Base-by-base conservation (phyloP, 2,329 filamentous ascomycete genomes). In the Ilyonectria destructans region DNA sequence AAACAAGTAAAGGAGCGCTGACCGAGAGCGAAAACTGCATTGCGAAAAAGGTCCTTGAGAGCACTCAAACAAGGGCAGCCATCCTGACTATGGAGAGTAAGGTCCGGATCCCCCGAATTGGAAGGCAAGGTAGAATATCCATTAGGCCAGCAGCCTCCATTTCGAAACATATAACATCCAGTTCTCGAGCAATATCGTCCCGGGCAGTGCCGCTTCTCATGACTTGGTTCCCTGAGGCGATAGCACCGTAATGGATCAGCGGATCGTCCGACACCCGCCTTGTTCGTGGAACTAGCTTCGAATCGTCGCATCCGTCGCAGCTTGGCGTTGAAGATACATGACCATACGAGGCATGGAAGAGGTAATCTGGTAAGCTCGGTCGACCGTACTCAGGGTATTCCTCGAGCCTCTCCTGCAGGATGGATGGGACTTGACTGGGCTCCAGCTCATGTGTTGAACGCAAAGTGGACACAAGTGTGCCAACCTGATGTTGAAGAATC, bases 41-140 rank as follows among this genome's bases (percentile, higher is more conserved):
- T 55, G 3, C 46, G 23, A 57, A 82, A 69, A 12, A 78, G 57
- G 1, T 76, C 68, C 31, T 74, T 69, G 1, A 81, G 52, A 19
- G 26, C 21, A 13, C 31, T 43, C 13, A 65, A 31, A 9, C 63
- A 46, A 12, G 58, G 62, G 15, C 68, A 70, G 74, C 21, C 21
- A 23, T 23, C 21, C 21, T 23, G 21, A 23, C 21, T 23, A 23
- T 23, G 21, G 21, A 3, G 21, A 23, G 21, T 23, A 23, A 23
- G 21, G 21, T 23, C 21, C 10, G 15, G 31, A 33, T 33, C 4
- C 31, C 31, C 31, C 31, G 31, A 33, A 33, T 33, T 33, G 31
- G 45, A 9, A 49, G 46, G 8, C 46, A 49, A 26, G 23, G 21
- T 9, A 29, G 21, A 49, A 49, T 49, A 49, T 49, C 46, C 46